A percentile compares a stretch with the other conserved stretches of the same genome.
phyloP scores from a whole-genome alignment of 2,329 filamentous ascomycete genomes.

The Scytalidium lignicola region DNA sequence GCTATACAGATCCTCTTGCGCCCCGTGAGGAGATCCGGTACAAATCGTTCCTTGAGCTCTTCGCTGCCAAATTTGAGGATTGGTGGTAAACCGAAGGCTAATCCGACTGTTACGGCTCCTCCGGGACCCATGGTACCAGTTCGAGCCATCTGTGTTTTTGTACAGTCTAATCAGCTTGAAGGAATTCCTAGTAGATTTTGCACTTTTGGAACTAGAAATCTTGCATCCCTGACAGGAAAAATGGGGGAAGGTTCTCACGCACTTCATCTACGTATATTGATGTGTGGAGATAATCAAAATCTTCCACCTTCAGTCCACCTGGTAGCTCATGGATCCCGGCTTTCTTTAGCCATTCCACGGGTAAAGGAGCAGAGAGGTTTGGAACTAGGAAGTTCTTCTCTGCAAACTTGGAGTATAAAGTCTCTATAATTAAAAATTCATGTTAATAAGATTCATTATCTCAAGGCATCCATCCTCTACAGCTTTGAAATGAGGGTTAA shows the following conservation, averaged over 20 bases:
- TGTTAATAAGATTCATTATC: not conserved
- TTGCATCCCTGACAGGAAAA: too few relatives aligned
- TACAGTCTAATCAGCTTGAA: too few relatives aligned
- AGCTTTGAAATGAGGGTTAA: too few relatives aligned
- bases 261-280: slow-evolving; percentile 67
- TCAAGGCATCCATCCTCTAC: not conserved
- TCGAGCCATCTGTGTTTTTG: slow-evolving; percentile 47
- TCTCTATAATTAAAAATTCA: slow-evolving; percentile 24
- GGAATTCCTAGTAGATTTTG: too few relatives aligned
- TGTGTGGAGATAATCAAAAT: slow-evolving; percentile 68
- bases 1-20: slow-evolving; percentile 68
- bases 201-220: too few relatives aligned
- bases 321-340: slow-evolving; percentile 62
- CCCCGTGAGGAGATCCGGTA: slow-evolving; percentile 63
- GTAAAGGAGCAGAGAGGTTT: slow-evolving; percentile 62
- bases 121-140: slow-evolving; percentile 59
- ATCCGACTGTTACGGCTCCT: slow-evolving; percentile 63
- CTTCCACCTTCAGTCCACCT: slow-evolving; percentile 62
- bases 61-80: slow-evolving; percentile 63
- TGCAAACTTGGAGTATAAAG: slow-evolving; percentile 61
- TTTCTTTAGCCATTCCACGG: slow-evolving; percentile 60
- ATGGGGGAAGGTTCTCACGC: slow-evolving; percentile 2
- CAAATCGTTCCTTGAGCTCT: slow-evolving; percentile 57
- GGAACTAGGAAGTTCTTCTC: slow-evolving; percentile 66
- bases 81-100: slow-evolving; percentile 68